phyloP scores from a whole-genome alignment of 768 basidiomycete genomes.

The Tylopilus subfusipes region DNA sequence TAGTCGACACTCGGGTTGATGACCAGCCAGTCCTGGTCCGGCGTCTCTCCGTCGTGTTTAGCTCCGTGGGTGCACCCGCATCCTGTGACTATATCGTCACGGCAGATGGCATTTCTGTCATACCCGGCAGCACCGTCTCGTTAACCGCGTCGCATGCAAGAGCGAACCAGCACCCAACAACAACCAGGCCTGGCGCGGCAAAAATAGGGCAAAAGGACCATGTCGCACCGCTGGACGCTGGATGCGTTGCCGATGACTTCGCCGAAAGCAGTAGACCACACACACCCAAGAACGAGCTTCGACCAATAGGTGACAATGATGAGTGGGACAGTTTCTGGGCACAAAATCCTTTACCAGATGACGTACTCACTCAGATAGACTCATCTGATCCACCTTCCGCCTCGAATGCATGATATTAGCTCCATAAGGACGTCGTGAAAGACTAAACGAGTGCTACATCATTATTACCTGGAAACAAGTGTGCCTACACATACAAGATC shows the following conservation, averaged over 20 bases:
- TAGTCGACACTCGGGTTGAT: constrained; percentile 24
- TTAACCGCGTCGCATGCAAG: neutral
- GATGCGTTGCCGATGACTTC: constrained; percentile 29
- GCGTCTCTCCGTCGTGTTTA: constrained; percentile 75
- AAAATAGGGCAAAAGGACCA: constrained; percentile 11
- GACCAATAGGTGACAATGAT: constrained; percentile 28
- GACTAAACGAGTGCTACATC: constrained; percentile 9
- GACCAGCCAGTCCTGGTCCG: constrained; percentile 56
- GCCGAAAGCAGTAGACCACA: constrained; percentile 8
- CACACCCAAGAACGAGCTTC: constrained; percentile 27
- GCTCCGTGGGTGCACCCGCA: constrained; percentile 50
- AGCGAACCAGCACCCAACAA: constrained; percentile 2
- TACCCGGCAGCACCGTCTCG: constrained; percentile 24
- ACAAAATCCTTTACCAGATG: constrained; percentile 40
- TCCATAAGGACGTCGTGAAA: neutral
- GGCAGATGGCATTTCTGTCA: constrained; percentile 47
- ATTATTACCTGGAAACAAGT: neutral
- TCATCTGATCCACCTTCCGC: neutral
- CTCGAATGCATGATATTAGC: constrained; percentile 15
- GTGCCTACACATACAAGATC: neutral
- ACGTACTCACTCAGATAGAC: constrained; percentile 27
- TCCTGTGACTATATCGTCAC: constrained; percentile 78
- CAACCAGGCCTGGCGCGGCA: constrained; percentile 3
- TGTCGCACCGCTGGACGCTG: constrained; percentile 37
- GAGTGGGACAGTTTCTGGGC: constrained; percentile 51